Base-by-base conservation (phyloP, 306 rosid species). In the Lotus japonicus region DNA sequence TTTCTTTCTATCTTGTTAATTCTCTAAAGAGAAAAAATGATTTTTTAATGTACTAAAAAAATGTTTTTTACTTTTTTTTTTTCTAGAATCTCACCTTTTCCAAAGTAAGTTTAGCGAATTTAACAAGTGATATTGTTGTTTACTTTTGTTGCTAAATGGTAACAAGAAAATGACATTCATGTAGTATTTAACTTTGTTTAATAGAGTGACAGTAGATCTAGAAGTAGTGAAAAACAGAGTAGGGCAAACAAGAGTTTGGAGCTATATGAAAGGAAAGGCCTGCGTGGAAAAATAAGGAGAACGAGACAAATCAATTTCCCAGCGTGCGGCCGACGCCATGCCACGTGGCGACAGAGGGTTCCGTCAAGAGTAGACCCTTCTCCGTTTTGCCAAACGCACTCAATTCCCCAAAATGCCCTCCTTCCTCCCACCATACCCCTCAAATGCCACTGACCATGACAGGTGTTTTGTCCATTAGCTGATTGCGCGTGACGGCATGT, bases 291-390 rank as follows among this genome's bases (percentile, higher is more conserved):
- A 16, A n/a, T n/a, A 49, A 7, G 11, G 60, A 51, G 41, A 70
- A 56, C 23, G 11, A 48, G 54, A 78, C 57, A 72, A 69, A 66
- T 15, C 58, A 59, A 81, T 84, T 84, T 82, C 67, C 75, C 80
- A 44, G 92, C 90, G 86, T 92, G 88, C 85, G 82, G 83, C 86
- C 82, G 71, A 92, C 87, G 89, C 92, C 89, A 85, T 70, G 76
- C 78, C 92, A 89, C 84, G 89, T 87, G 87, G 82, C 87, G 88
- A 87, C 95, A 87, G 89, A 76, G 84, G 73, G 81, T 80, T 89
- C 79, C 83, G 71, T n/a, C n/a, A n/a, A n/a, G n/a, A n/a, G n/a
- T n/a, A n/a, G n/a, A n/a, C n/a, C n/a, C n/a, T n/a, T 83, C 80
- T 70, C 31, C 41, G 11, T 72, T 55, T 75, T 66, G 63, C 83